Conservation (phyloP, 2,329 filamentous ascomycete genomes). For the Biscogniauxia sp. region DNA sequence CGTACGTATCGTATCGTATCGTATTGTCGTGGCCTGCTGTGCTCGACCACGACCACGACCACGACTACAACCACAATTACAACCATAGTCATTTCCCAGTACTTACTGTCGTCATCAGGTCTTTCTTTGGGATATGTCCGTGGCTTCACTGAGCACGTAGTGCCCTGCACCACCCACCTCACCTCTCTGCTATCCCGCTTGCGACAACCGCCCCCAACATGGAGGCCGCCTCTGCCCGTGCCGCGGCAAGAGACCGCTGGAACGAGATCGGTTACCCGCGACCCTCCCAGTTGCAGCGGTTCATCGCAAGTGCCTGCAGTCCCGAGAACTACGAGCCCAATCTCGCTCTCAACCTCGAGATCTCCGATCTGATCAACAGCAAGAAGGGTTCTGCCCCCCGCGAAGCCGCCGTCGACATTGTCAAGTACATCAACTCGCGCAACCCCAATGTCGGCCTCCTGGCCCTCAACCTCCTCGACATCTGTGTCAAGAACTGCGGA, state of each 20-base stretch:
- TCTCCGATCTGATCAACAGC: slow-evolving; percentile 91
- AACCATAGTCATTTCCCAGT: neutral
- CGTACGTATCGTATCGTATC: no score
- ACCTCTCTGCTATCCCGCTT: slow-evolving; percentile 2
- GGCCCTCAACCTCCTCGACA: slow-evolving; percentile 89
- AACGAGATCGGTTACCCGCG: slow-evolving; percentile 74
- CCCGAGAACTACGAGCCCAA: slow-evolving; percentile 98
- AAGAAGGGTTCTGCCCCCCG: slow-evolving; percentile 96
- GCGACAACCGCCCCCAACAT: slow-evolving; percentile 45
- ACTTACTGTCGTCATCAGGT: neutral
- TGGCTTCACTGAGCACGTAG: slow-evolving; percentile 4
- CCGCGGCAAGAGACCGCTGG: slow-evolving; percentile 93
- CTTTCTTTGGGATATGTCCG: neutral
- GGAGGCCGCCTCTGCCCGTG: slow-evolving; percentile 95
- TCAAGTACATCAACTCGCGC: slow-evolving; percentile 92
- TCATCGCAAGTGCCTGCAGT: slow-evolving; percentile 94
- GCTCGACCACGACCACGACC: no score
- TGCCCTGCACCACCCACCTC: slow-evolving; percentile 14
- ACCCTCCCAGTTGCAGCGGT: slow-evolving; percentile 86
- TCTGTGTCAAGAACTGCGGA: slow-evolving; percentile 99
- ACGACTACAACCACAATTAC: no score
- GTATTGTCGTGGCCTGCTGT: slow-evolving; percentile 11
- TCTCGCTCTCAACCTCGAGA: slow-evolving; percentile 92
- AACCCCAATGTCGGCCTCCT: slow-evolving; percentile 93
- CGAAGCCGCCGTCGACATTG: slow-evolving; percentile 90